Base-by-base conservation (phyloP, 768 basidiomycete genomes). In the Exidia glandulosa region DNA sequence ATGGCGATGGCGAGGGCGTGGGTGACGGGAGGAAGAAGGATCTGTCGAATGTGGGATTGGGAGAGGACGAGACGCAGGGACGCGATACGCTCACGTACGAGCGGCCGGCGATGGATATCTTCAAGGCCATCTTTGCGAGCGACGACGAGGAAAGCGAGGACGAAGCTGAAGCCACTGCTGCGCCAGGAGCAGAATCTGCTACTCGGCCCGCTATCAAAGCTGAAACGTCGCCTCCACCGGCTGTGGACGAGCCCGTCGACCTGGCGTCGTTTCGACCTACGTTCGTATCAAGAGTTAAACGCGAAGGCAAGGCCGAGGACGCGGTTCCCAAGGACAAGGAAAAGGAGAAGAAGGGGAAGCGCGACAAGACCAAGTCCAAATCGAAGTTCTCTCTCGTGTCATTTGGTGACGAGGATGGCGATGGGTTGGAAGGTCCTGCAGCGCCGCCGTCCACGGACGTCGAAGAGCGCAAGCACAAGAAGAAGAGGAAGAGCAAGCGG, bases 121-220 rank as follows among this genome's bases (percentile, higher is more conserved):
- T 98, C 79, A 96, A 95, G 70, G 94, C 95, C 2, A 97, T 99
- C 62, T 99, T 99, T 69, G 94, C 93, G 12, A 93, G 90, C 72
- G 91, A 92, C 62, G 90, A 92, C 50, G 93, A 95, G 66, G 89
- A 90, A 34, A 86, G 84, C 19, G 88, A 85, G 9, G 85, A 85
- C 2, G 90, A 92, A 3, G 79, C 77, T 1, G 75, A 50, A 29
- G 47, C 55, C 1, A 56, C 52, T 3, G 50, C 59, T 50, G 56
- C 59, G 30, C 30, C 59, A 10, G 47, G 29, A 19, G 56, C 65
- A 12, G 59, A 7, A 36, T 16, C 34, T 36, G 34, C 34, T 7
- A 36, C n/a, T n/a, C n/a, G n/a, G 16, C 7, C 7, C 34, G 34
- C 7, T 16, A n/a, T 55, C 31, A 33, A 37, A 52, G 16, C 36